Percentiles rank a stretch among this genome's conserved stretches.
phyloP scores from a whole-genome alignment of 129 eudicot genomes.

The Daucus carota region DNA sequence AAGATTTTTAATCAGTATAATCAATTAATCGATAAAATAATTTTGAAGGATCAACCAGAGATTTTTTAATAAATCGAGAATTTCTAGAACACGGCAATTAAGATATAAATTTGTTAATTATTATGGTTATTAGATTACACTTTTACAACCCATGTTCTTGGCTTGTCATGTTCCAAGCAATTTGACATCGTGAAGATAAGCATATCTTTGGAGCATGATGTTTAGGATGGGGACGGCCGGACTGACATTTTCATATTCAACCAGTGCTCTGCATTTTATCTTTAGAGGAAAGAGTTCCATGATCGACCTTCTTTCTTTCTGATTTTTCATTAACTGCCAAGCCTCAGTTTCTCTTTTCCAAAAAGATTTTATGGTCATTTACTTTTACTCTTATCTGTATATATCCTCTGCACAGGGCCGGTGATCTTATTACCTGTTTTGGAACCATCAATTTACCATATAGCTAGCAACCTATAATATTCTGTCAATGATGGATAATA shows the following conservation, averaged over 20 bases:
- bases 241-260: background rate
- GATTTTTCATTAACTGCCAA: background rate
- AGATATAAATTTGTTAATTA: background rate
- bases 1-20: too few relatives aligned
- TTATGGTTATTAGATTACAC: background rate
- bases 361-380: background rate
- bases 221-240: conserved; percentile 6
- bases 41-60: too few relatives aligned
- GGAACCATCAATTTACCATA: too few relatives aligned
- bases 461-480: too few relatives aligned
- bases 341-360: background rate
- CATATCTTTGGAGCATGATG: background rate
- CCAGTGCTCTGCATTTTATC: background rate
- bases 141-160: conserved; percentile 11
- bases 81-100: too few relatives aligned
- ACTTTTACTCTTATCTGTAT: background rate
- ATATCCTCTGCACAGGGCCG: background rate
- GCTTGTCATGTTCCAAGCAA: conserved; percentile 19
- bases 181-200: background rate
- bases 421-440: background rate
- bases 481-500: too few relatives aligned
- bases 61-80: too few relatives aligned
- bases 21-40: too few relatives aligned
- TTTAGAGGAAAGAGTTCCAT: background rate
- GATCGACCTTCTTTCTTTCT: background rate